Base-by-base conservation (phyloP, 495 filamentous ascomycete species). In the Daldinia grandis region DNA sequence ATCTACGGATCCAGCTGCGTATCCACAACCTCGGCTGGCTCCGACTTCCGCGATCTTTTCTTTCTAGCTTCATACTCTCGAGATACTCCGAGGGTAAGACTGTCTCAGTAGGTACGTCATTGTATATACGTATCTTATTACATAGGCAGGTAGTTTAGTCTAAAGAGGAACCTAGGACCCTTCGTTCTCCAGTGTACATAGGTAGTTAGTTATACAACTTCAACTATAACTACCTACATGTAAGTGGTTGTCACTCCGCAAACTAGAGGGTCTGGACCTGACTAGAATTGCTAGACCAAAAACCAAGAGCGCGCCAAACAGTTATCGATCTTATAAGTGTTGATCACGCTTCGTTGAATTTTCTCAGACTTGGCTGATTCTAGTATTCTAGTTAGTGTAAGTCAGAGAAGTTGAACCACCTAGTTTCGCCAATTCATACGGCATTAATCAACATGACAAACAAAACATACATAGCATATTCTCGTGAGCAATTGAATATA, bases 21-120 rank as follows among this genome's bases (percentile, higher is more conserved):
- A 53, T 53, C 12, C 24, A 53, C 15, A 17, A 40, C 31, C 17
- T 65, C 68, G 68, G 68, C 50, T 49, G 62, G 44, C 68, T 71
- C 68, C 68, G 68, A 24, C 25, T 35, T 61, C 63, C 63, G 63
- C 25, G 8, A n/a, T 49, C 30, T 61, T 38, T 53, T n/a, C 37
- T 28, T 47, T 47, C 37, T 49, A 56, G 6, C 66, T 58, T 65
- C 62, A 56, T 38, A n/a, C n/a, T 7, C 28, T 57, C 19, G 44
- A 37, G 5, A 68, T 53, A 0, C 7, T 65, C 4, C 24, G 17
- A 1, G 10, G 14, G 4, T 0, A 35, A 8, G 33, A 57, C 15
- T 4, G 14, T 2, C 3, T 24, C 27, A n/a, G 37, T 42, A 58
- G 10, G 37, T 42, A 58, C 42, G 40, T 65, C 54, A 50, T 50